Evolutionary conservation across 2,329 filamentous ascomycete species (phyloP).

Genomic region (Aspergillus tamarii): DNA sequence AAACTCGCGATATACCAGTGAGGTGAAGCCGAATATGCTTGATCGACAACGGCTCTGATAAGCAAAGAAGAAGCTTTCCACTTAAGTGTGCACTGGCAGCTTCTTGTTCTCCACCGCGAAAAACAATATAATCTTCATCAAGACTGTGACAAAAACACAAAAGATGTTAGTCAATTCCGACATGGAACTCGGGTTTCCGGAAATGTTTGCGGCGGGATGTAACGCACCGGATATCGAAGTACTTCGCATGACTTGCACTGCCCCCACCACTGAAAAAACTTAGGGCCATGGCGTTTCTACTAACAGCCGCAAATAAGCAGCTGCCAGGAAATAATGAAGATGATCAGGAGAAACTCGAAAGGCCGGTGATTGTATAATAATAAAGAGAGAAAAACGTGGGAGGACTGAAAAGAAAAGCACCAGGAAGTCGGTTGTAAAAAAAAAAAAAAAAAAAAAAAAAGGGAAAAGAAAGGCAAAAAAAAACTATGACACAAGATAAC

Average conservation of each 20-base stretch:
- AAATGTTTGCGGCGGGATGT: slow-evolving; percentile 15
- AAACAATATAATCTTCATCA: slow-evolving; percentile 77
- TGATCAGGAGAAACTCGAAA: slow-evolving; percentile 1
- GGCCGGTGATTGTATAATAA: neutral
- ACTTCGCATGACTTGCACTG: slow-evolving; percentile 50
- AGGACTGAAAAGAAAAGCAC: slow-evolving; percentile 3
- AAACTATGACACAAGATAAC: slow-evolving; percentile 25
- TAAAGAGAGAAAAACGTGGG: slow-evolving; percentile 4
- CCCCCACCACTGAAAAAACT: slow-evolving; percentile 49
- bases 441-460: slow-evolving; percentile 13
- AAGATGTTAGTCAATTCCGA: slow-evolving; percentile 22
- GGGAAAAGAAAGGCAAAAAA: slow-evolving; percentile 11
- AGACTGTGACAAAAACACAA: slow-evolving; percentile 54
- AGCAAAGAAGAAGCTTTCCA: slow-evolving; percentile 73
- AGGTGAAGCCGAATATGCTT: slow-evolving; percentile 75
- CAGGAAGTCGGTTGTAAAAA: neutral
- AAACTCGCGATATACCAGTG: slow-evolving; percentile 69
- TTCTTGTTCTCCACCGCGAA: slow-evolving; percentile 74
- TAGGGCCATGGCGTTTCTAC: slow-evolving; percentile 44
- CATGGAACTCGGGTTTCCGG: slow-evolving; percentile 14
- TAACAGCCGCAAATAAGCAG: slow-evolving; percentile 26
- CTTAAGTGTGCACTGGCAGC: slow-evolving; percentile 75
- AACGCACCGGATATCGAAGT: slow-evolving; percentile 53
- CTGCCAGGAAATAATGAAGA: slow-evolving; percentile 14
- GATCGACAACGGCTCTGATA: slow-evolving; percentile 69